phyloP scores from a whole-genome alignment of 169 alveolate species.

The Plasmodium fragile region DNA sequence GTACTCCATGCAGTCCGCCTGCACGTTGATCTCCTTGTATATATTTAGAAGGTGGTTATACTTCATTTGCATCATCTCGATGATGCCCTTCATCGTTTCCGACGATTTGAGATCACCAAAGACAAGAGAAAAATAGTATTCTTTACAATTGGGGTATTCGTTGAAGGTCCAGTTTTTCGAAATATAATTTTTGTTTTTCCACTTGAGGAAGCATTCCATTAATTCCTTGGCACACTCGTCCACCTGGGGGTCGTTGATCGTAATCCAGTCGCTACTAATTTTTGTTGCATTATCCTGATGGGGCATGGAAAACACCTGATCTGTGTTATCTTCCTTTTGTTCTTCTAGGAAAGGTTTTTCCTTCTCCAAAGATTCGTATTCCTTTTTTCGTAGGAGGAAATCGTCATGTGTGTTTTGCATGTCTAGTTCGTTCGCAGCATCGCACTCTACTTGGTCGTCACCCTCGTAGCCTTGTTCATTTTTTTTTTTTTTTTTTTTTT shows the following conservation, averaged over 20 bases:
- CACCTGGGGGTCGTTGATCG: slow-evolving; percentile 75
- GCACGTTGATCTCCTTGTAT: slow-evolving; percentile 35
- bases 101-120: slow-evolving; percentile 74
- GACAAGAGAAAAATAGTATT: slow-evolving; percentile 65
- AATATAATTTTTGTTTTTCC: slow-evolving; percentile 73
- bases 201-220: slow-evolving; percentile 72
- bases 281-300: slow-evolving; percentile 8
- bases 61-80: slow-evolving; percentile 77
- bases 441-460: neutral
- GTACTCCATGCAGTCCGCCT: neutral
- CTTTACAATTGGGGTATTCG: slow-evolving; percentile 73
- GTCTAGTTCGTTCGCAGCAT: neutral
- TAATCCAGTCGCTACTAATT: slow-evolving; percentile 54
- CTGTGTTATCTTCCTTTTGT: neutral
- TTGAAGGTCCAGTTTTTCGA: slow-evolving; percentile 74
- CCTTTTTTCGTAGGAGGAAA: slow-evolving; percentile 16
- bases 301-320: slow-evolving; percentile 3
- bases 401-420: neutral
- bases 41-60: slow-evolving; percentile 64
- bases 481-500: neutral
- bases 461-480: neutral
- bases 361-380: slow-evolving; percentile 30
- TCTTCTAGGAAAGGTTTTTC: neutral
- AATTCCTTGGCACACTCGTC: slow-evolving; percentile 76
- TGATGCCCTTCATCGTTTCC: slow-evolving; percentile 61